Conservation (phyloP, 345 rosid genomes). For the Kernera saxatilis region DNA sequence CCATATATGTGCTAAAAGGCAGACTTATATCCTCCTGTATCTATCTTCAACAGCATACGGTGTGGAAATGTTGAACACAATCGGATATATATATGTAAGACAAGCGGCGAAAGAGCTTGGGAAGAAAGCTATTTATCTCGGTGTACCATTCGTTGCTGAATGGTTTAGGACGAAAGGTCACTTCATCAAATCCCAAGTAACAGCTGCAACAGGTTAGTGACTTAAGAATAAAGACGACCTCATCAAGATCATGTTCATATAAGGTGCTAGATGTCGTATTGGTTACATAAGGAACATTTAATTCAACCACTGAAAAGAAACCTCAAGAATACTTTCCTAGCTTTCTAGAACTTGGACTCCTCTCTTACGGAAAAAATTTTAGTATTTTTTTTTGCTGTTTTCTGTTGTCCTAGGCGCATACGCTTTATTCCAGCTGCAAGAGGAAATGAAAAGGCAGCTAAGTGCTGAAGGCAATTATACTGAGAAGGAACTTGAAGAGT, state of each 20-base stretch:
- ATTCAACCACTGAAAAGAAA: background rate
- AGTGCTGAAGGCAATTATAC: slow-evolving; percentile 85
- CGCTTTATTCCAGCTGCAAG: slow-evolving; percentile 95
- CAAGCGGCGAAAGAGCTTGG: slow-evolving; percentile 98
- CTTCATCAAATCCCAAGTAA: slow-evolving; percentile 89
- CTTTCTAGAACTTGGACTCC: slow-evolving; percentile 2
- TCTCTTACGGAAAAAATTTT: background rate
- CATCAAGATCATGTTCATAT: slow-evolving; percentile 39
- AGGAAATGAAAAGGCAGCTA: slow-evolving; percentile 96
- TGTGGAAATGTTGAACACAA: slow-evolving; percentile 87
- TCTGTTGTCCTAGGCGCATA: slow-evolving; percentile 62
- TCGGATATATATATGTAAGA: slow-evolving; percentile 85
- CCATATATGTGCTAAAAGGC: background rate
- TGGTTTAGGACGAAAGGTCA: slow-evolving; percentile 99
- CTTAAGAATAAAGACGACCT: slow-evolving; percentile 66
- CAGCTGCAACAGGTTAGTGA: slow-evolving; percentile 90
- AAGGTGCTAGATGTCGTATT: background rate
- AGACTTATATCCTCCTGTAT: background rate
- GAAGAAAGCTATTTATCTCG: slow-evolving; percentile 74
- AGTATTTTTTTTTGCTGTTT: slow-evolving; percentile 1
- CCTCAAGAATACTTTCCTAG: background rate
- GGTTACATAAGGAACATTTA: background rate
- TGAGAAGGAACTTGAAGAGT: slow-evolving; percentile 88
- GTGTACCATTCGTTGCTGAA: slow-evolving; percentile 92
- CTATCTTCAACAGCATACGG: slow-evolving; percentile 71